phyloP scores from a whole-genome alignment of 768 basidiomycete genomes.

The Phanerodontia chrysosporium region DNA sequence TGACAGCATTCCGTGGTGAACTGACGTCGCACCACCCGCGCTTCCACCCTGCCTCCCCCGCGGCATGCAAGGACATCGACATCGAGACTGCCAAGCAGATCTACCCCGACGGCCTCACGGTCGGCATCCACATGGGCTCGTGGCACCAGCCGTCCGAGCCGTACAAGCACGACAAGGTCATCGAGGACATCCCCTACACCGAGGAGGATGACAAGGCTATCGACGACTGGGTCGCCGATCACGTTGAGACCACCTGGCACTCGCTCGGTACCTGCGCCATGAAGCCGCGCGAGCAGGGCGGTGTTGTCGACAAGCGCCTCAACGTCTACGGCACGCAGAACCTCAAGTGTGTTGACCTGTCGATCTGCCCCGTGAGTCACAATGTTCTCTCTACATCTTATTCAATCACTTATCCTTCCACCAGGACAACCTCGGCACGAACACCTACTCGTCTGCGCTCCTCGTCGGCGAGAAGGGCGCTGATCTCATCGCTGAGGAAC shows the following conservation, averaged over 20 bases:
- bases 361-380: constrained; percentile 60
- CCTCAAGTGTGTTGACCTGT: constrained; percentile 64
- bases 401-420: too few species aligned
- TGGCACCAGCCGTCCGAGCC: constrained; percentile 57
- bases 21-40: constrained; percentile 69
- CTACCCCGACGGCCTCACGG: constrained; percentile 55
- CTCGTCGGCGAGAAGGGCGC: constrained; percentile 70
- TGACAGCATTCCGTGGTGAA: constrained; percentile 63
- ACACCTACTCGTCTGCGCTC: constrained; percentile 69
- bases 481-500: constrained; percentile 54
- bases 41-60: constrained; percentile 67
- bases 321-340: constrained; percentile 64
- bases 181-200: constrained; percentile 62
- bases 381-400: constrained; percentile 7
- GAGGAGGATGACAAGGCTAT: constrained; percentile 69
- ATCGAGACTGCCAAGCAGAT: constrained; percentile 63
- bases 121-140: constrained; percentile 71
- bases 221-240: constrained; percentile 65
- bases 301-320: constrained; percentile 60
- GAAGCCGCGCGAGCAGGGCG: constrained; percentile 63
- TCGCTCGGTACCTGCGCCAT: constrained; percentile 57
- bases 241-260: constrained; percentile 79
- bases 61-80: constrained; percentile 58
- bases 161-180: constrained; percentile 52
- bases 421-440: constrained; percentile 67